Evolutionary conservation across 2,329 filamentous ascomycete species (phyloP).

Genomic region (Myrmaecium sp.): DNA sequence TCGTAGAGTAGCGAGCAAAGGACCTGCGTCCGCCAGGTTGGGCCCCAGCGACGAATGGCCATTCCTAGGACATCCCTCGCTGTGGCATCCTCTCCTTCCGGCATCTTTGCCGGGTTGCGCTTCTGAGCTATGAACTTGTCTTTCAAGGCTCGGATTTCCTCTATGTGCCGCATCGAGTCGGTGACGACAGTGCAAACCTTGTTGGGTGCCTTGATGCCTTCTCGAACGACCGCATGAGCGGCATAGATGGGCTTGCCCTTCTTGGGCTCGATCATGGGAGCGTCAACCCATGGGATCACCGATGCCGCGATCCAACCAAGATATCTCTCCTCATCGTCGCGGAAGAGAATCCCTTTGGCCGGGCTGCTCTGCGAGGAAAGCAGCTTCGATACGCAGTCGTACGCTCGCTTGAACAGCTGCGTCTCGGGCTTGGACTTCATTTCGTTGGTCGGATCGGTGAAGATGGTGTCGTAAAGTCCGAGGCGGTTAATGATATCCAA

Average conservation of each 20-base stretch:
- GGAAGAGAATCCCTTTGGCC: constrained; percentile 40
- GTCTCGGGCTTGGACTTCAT: constrained; percentile 40
- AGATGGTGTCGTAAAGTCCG: constrained; percentile 54
- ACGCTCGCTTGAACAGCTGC: constrained; percentile 44
- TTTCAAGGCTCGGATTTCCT: constrained; percentile 48
- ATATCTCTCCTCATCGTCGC: constrained; percentile 48
- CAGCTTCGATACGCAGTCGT: constrained; percentile 36
- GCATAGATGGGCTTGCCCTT: constrained; percentile 30
- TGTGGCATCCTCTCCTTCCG: constrained; percentile 24
- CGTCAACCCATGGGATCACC: constrained; percentile 54
- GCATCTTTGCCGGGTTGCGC: constrained; percentile 26
- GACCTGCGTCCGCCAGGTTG: constrained; percentile 55
- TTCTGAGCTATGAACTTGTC: constrained; percentile 30
- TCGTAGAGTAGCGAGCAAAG: constrained; percentile 52
- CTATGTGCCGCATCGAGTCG: constrained; percentile 44
- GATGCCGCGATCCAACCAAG: constrained; percentile 62
- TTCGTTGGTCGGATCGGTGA: constrained; percentile 46
- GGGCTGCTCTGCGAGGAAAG: constrained; percentile 15
- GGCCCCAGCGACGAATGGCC: constrained; percentile 56
- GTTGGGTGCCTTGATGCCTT: constrained; percentile 67
- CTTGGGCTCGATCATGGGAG: constrained; percentile 17
- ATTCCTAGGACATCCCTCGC: constrained; percentile 52
- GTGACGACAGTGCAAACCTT: constrained; percentile 53
- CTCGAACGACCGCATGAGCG: constrained; percentile 45
- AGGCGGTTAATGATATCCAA: constrained; percentile 50